These are phyloP conservation scores for Corinectria fuckeliana DNA, from an alignment of 2,329 filamentous ascomycete species.

Conservation along the genomic window DNA sequence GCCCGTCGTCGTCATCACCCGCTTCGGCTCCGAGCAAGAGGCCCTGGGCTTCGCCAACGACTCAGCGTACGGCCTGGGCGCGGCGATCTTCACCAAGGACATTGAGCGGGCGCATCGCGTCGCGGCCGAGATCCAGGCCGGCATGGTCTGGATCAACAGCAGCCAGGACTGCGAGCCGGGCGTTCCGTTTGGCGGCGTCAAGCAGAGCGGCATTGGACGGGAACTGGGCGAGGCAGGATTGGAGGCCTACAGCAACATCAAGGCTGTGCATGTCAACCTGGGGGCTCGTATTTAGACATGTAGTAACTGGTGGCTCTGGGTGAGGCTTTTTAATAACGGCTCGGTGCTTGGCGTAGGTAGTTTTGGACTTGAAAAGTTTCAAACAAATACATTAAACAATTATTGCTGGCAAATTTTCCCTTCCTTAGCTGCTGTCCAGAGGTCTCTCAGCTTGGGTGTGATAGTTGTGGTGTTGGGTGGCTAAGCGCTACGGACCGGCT, in stretches of 20 bases:
- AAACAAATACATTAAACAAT: neutral
- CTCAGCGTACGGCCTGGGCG: conserved; percentile 78
- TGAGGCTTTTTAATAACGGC: neutral
- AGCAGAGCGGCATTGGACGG: conserved; percentile 38
- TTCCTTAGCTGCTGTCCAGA: neutral
- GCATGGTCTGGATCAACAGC: conserved; percentile 61
- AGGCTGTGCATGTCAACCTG: conserved; percentile 37
- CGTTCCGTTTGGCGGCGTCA: conserved; percentile 37
- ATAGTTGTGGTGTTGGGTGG: neutral
- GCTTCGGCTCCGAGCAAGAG: conserved; percentile 81
- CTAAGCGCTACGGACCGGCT: neutral
- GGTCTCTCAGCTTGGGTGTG: neutral
- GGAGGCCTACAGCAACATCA: conserved; percentile 37
- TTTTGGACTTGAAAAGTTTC: neutral
- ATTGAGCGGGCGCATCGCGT: conserved; percentile 82
- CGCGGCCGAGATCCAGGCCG: conserved; percentile 74
- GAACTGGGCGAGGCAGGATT: conserved; percentile 37
- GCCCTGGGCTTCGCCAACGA: conserved; percentile 76
- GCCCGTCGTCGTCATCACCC: conserved; percentile 80
- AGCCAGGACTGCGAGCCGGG: conserved; percentile 37
- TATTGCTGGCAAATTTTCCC: neutral
- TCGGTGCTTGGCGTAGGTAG: neutral
- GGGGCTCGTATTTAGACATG: conserved; percentile 29
- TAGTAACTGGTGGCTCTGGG: neutral
- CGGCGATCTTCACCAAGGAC: conserved; percentile 80